Evolutionary conservation across 2,329 filamentous ascomycete species (phyloP).

Genomic region (Didymella sp.): DNA sequence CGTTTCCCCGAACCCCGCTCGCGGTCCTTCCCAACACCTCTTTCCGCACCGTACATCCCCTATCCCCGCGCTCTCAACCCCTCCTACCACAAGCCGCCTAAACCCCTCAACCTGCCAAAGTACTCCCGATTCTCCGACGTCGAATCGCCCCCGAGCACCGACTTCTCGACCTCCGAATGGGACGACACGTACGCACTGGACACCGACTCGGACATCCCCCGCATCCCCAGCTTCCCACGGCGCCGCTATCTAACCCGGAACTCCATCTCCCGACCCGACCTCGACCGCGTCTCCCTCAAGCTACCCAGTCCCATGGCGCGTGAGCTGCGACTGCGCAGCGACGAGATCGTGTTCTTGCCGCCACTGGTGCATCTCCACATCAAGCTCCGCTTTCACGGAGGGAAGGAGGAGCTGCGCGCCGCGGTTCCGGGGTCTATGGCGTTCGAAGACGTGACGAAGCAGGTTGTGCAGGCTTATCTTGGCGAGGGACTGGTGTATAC

Average conservation of each 20-base stretch:
- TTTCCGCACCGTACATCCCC: not conserved
- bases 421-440: not conserved
- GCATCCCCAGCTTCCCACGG: not conserved
- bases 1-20: not conserved
- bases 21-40: not conserved
- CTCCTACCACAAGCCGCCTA: not conserved
- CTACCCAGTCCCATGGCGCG: not conserved
- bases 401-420: not conserved
- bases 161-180: not conserved
- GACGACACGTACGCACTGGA: not conserved
- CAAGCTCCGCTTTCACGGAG: not conserved
- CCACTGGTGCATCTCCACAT: conserved; percentile 1
- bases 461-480: not conserved
- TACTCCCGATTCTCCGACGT: not conserved
- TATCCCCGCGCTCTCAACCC: not conserved
- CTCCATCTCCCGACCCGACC: not conserved
- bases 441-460: not conserved
- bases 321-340: not conserved
- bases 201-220: not conserved
- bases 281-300: not conserved
- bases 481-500: not conserved
- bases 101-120: not conserved
- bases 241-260: not conserved
- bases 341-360: conserved; percentile 3
- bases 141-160: not conserved